Evolutionary conservation across 1,284 basidiomycete species (phyloP).

Genomic region (Coriolopsis trogii): DNA sequence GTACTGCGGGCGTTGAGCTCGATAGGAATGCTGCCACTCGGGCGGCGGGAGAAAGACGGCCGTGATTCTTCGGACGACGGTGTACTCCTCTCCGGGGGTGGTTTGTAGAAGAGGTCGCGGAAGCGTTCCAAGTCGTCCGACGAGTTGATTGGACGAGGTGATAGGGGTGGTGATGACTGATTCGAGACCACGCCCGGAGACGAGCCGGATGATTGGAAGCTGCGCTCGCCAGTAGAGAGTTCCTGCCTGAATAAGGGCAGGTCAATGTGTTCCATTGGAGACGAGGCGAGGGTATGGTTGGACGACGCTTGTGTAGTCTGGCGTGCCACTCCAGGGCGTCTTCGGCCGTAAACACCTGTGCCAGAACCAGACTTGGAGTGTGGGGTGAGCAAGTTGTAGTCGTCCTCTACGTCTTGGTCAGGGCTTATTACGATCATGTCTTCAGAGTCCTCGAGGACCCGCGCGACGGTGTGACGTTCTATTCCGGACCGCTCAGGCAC

Average conservation of each 20-base stretch:
- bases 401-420: constrained; percentile 5
- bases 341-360: background rate
- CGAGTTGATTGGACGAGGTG: constrained; percentile 45
- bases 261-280: constrained; percentile 29
- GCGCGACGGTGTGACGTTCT: constrained; percentile 14
- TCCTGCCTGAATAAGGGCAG: constrained; percentile 30
- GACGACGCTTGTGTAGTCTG: constrained; percentile 23
- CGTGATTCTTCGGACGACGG: constrained; percentile 18
- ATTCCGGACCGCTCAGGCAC: constrained; percentile 15
- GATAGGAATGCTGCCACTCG: constrained; percentile 31
- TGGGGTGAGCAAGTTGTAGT: constrained; percentile 6
- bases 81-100: constrained; percentile 36
- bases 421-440: constrained; percentile 18
- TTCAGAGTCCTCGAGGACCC: constrained; percentile 10
- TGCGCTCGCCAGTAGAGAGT: constrained; percentile 11
- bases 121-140: constrained; percentile 69
- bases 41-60: constrained; percentile 27
- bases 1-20: constrained; percentile 32
- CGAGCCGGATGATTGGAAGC: constrained; percentile 33
- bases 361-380: background rate
- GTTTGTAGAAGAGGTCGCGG: constrained; percentile 72
- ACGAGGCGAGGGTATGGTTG: constrained; percentile 32
- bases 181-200: constrained; percentile 44
- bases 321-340: constrained; percentile 3
- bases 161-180: constrained; percentile 40